A percentile compares a stretch with the other conserved stretches of the same genome.
phyloP scores from a whole-genome alignment of 1,284 basidiomycete species.

The Boletellus deceptivus region DNA sequence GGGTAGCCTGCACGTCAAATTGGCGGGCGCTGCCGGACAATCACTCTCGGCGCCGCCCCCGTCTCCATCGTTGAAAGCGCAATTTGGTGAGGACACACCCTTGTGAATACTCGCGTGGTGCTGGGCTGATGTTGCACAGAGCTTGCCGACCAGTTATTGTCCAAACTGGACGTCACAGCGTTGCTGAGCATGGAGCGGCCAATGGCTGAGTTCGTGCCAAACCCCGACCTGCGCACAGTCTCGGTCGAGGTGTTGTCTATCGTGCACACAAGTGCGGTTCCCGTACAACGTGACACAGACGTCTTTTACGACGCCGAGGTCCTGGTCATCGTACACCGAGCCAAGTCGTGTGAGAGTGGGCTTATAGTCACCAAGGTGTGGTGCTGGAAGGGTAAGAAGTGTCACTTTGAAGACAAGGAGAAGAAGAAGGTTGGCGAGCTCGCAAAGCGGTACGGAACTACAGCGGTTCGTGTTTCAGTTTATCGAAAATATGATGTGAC shows the following conservation, averaged over 20 bases:
- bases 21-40: background rate
- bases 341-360: slow-evolving; percentile 60
- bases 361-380: slow-evolving; percentile 68
- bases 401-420: slow-evolving; percentile 53
- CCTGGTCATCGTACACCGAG: slow-evolving; percentile 64
- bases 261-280: slow-evolving; percentile 45
- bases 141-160: slow-evolving; percentile 45
- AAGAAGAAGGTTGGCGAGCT: slow-evolving; percentile 66
- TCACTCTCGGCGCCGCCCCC: background rate
- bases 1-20: slow-evolving; percentile 4
- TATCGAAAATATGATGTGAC: background rate
- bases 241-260: slow-evolving; percentile 70
- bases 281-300: slow-evolving; percentile 42
- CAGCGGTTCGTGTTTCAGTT: slow-evolving; percentile 40
- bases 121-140: slow-evolving; percentile 30
- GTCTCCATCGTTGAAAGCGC: slow-evolving; percentile 18
- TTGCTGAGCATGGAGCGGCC: slow-evolving; percentile 37
- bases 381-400: slow-evolving; percentile 66
- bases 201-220: slow-evolving; percentile 25
- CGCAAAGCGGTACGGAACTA: slow-evolving; percentile 66
- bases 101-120: background rate
- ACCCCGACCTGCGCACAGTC: slow-evolving; percentile 50
- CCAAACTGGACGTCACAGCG: slow-evolving; percentile 47
- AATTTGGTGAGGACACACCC: slow-evolving; percentile 29
- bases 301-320: slow-evolving; percentile 74